These are phyloP conservation scores for Metschnikowia picachoensis DNA, from an alignment of 805 yeast species.

Conservation along the genomic window DNA sequence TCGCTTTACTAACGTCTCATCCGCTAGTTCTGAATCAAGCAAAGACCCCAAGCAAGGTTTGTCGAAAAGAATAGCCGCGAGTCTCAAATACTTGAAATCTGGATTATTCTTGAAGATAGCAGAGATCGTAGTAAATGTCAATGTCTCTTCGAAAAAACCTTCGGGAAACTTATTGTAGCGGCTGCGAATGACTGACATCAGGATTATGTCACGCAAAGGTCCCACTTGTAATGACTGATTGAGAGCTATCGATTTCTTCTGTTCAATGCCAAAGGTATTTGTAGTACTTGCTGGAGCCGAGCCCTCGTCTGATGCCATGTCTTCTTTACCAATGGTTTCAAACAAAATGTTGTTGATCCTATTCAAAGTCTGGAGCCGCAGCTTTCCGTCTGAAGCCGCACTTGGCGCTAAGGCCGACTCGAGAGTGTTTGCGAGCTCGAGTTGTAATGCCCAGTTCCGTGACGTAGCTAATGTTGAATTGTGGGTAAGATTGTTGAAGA, in stretches of 20 bases:
- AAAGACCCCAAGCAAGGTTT: slow-evolving; percentile 1
- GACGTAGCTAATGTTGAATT: slow-evolving; percentile 48
- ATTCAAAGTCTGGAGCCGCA: slow-evolving; percentile 22
- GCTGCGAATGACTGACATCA: slow-evolving; percentile 19
- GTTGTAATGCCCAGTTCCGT: slow-evolving; percentile 62
- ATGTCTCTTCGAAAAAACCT: slow-evolving; percentile 7
- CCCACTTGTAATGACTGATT: slow-evolving; percentile 14
- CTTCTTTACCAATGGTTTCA: slow-evolving; percentile 36
- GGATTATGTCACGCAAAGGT: not conserved
- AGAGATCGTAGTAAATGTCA: slow-evolving; percentile 22
- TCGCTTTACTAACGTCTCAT: slow-evolving; percentile 14
- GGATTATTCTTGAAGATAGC: slow-evolving; percentile 9
- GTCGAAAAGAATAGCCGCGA: slow-evolving; percentile 60
- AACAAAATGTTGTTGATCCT: slow-evolving; percentile 48
- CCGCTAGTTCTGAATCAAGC: slow-evolving; percentile 5
- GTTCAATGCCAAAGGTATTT: no score
- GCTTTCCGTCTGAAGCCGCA: slow-evolving; percentile 2
- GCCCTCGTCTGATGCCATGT: not conserved
- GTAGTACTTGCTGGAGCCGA: not conserved
- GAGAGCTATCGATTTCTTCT: not conserved
- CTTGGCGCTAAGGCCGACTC: slow-evolving; percentile 38
- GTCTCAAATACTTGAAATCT: slow-evolving; percentile 44
- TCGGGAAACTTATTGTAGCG: slow-evolving; percentile 29
- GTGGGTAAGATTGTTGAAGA: slow-evolving; percentile 33
- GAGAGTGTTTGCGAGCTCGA: slow-evolving; percentile 48